phyloP scores from a whole-genome alignment of 768 basidiomycete genomes.

The Tulasnella sp. region DNA sequence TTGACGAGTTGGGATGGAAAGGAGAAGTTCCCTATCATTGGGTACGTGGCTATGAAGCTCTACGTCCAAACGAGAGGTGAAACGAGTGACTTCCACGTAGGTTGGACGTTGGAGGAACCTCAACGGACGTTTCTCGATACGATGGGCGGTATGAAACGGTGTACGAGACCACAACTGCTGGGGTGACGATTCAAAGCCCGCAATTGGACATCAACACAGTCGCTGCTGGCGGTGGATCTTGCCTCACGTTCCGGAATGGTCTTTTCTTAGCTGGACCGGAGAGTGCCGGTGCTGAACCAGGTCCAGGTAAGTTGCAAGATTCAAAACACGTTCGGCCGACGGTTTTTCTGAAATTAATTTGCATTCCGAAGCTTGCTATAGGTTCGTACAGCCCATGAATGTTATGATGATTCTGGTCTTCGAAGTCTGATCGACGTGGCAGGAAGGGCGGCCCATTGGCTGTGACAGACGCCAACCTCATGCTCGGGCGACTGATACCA shows the following conservation, averaged over 20 bases:
- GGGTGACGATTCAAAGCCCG: slow-evolving; percentile 84
- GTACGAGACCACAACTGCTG: slow-evolving; percentile 92
- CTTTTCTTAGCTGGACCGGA: slow-evolving; percentile 87
- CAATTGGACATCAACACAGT: slow-evolving; percentile 95
- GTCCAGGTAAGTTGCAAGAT: slow-evolving; percentile 40
- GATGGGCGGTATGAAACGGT: slow-evolving; percentile 87
- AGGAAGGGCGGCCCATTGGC: slow-evolving; percentile 89
- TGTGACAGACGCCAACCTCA: slow-evolving; percentile 86
- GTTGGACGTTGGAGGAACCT: slow-evolving; percentile 90
- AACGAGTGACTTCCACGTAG: too few species aligned
- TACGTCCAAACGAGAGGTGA: too few species aligned
- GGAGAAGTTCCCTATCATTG: slow-evolving; percentile 67
- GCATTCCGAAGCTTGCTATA: slow-evolving; percentile 53
- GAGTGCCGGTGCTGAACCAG: slow-evolving; percentile 89
- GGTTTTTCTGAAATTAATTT: neutral
- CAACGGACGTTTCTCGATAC: slow-evolving; percentile 90
- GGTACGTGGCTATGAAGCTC: slow-evolving; percentile 58
- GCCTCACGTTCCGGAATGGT: slow-evolving; percentile 81
- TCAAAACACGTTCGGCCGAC: neutral
- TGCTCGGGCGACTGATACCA: slow-evolving; percentile 81
- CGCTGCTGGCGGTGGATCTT: slow-evolving; percentile 89
- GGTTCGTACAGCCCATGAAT: slow-evolving; percentile 40
- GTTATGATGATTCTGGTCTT: neutral
- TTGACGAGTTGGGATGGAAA: slow-evolving; percentile 85
- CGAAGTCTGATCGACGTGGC: neutral